Conservation (phyloP, 2,329 filamentous ascomycete genomes). For the Fusarium chlamydosporum region DNA sequence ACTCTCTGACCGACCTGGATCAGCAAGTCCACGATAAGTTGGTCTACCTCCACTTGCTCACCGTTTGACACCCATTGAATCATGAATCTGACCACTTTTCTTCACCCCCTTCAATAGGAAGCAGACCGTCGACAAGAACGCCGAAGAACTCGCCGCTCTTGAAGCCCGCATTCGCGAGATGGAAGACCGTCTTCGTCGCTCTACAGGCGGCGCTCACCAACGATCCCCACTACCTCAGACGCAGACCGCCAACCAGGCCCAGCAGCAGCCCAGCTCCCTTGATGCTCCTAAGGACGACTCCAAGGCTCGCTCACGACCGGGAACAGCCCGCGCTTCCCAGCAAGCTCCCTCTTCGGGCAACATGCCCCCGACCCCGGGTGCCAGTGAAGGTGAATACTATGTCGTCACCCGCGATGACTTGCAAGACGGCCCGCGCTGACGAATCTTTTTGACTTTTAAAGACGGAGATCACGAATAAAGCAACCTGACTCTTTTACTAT, state of each 20-base stretch:
- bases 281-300: constrained; percentile 49
- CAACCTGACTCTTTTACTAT: constrained; percentile 17
- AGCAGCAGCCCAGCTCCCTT: constrained; percentile 42
- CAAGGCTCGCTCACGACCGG: constrained; percentile 66
- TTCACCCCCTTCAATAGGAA: constrained; percentile 69
- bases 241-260: constrained; percentile 38
- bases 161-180: constrained; percentile 87
- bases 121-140: constrained; percentile 79
- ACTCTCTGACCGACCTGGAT: constrained; percentile 79
- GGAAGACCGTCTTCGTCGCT: constrained; percentile 78
- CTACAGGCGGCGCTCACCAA: constrained; percentile 38
- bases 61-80: constrained; percentile 9
- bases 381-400: constrained; percentile 74
- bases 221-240: constrained; percentile 41
- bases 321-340: constrained; percentile 66
- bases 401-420: constrained; percentile 54
- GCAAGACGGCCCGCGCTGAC: constrained; percentile 53
- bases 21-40: constrained; percentile 87
- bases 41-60: constrained; percentile 53
- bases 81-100: constrained; percentile 32
- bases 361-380: constrained; percentile 72
- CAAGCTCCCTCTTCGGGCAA: constrained; percentile 67
- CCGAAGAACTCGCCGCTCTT: constrained; percentile 85
- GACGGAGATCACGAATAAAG: constrained; percentile 58
- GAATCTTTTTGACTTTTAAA: constrained; percentile 48